Percentiles rank a stretch among this genome's conserved stretches.
phyloP scores from a whole-genome alignment of 768 basidiomycete species.

The Kwoniella sp. region DNA sequence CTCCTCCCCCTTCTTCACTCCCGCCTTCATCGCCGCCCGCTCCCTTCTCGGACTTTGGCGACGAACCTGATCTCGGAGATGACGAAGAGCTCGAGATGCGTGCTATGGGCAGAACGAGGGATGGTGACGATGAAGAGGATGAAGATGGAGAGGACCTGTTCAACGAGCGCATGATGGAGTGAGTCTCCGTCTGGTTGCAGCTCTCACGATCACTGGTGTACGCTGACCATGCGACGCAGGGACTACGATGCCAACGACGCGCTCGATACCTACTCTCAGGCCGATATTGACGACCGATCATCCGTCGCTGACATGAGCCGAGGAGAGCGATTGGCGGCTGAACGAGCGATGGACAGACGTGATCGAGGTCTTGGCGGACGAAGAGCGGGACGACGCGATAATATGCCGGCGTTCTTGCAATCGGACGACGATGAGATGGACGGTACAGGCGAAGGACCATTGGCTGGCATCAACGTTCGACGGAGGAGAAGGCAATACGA shows the following conservation, averaged over 20 bases:
- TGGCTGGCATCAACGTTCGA: slow-evolving; percentile 71
- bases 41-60: slow-evolving; percentile 81
- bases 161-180: slow-evolving; percentile 69
- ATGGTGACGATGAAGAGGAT: slow-evolving; percentile 70
- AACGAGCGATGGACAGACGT: slow-evolving; percentile 81
- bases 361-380: slow-evolving; percentile 76
- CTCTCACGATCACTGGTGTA: no score
- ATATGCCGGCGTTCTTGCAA: slow-evolving; percentile 83
- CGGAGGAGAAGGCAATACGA: slow-evolving; percentile 90
- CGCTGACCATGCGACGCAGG: slow-evolving; percentile 43
- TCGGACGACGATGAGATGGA: slow-evolving; percentile 75
- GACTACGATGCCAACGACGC: slow-evolving; percentile 83
- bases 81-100: slow-evolving; percentile 54
- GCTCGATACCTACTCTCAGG: slow-evolving; percentile 84
- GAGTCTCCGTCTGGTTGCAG: no score
- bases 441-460: slow-evolving; percentile 65
- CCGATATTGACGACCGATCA: slow-evolving; percentile 73
- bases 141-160: slow-evolving; percentile 95
- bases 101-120: slow-evolving; percentile 48
- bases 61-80: slow-evolving; percentile 70
- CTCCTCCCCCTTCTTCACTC: slow-evolving; percentile 65
- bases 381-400: slow-evolving; percentile 74
- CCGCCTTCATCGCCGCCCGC: slow-evolving; percentile 83
- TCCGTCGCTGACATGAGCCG: slow-evolving; percentile 50
- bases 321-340: slow-evolving; percentile 66